phyloP scores from a whole-genome alignment of 495 filamentous ascomycete species.

The Penicillium herquei region DNA sequence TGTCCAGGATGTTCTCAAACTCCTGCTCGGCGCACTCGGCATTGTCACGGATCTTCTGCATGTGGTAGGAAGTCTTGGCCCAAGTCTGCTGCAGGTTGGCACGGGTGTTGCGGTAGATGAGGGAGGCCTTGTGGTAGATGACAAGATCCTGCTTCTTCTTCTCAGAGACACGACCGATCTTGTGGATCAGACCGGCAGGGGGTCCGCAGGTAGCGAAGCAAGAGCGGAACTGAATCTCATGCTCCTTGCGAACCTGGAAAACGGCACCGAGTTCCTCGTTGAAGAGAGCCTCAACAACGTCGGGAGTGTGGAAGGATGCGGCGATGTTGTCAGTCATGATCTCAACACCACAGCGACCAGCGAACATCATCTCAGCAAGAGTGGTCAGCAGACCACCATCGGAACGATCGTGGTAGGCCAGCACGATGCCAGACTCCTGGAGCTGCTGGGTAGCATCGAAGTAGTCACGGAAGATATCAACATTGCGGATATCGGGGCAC shows the following conservation, averaged over 20 bases:
- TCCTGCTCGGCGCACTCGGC: conserved; percentile 84
- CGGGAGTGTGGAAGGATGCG: conserved; percentile 50
- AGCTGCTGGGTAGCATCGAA: conserved; percentile 86
- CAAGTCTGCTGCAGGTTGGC: conserved; percentile 82
- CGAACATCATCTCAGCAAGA: conserved; percentile 97
- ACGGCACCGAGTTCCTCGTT: conserved; percentile 97
- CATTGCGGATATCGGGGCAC: conserved; percentile 79
- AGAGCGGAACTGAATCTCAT: conserved; percentile 80
- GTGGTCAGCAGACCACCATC: conserved; percentile 94
- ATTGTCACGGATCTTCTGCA: conserved; percentile 91
- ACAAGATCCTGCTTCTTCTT: conserved; percentile 73
- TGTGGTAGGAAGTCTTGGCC: conserved; percentile 82
- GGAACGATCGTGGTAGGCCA: conserved; percentile 93
- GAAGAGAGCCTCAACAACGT: conserved; percentile 78
- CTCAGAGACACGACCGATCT: conserved; percentile 72
- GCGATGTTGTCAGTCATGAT: conserved; percentile 76
- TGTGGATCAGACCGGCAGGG: conserved; percentile 72
- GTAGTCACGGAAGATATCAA: conserved; percentile 81
- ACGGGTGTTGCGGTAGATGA: conserved; percentile 68
- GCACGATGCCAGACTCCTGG: conserved; percentile 81
- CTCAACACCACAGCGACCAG: conserved; percentile 85
- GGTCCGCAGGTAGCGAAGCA: conserved; percentile 94
- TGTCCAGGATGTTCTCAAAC: conserved; percentile 72
- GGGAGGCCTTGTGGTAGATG: conserved; percentile 64
- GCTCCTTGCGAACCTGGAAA: conserved; percentile 84